phyloP scores from a whole-genome alignment of 345 rosid species.

The Gynandropsis gynandra region DNA sequence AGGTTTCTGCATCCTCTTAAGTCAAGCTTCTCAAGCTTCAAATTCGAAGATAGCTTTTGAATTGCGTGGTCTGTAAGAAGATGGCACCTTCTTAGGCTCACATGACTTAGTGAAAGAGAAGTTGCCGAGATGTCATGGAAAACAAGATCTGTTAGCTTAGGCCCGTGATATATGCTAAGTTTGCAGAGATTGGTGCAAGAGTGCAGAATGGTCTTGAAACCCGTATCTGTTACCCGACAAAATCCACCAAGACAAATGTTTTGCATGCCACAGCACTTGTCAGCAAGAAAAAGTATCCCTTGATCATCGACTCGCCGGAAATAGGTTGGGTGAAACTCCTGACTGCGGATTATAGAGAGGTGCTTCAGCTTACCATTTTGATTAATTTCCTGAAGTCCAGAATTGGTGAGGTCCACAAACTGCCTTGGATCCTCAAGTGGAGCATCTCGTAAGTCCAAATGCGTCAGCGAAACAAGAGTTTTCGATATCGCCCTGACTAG shows the following conservation, averaged over 20 bases:
- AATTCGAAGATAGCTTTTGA: conserved; percentile 47
- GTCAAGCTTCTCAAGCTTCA: conserved; percentile 54
- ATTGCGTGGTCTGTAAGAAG: conserved; percentile 69
- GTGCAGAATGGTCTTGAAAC: conserved; percentile 77
- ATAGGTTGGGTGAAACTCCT: conserved; percentile 56
- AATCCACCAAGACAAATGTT: conserved; percentile 85
- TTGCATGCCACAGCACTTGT: conserved; percentile 69
- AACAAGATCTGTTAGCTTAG: conserved; percentile 72
- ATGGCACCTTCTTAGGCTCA: conserved; percentile 78
- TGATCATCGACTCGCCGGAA: conserved; percentile 86
- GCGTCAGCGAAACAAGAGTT: conserved; percentile 50
- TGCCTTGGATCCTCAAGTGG: conserved; percentile 63
- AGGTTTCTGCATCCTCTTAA: conserved; percentile 70
- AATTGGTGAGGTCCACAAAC: conserved; percentile 68
- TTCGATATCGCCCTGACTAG: conserved; percentile 64
- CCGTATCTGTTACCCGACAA: conserved; percentile 81
- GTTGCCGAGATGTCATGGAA: conserved; percentile 89
- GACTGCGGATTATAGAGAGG: conserved; percentile 76
- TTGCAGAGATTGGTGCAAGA: conserved; percentile 70
- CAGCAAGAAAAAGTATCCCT: conserved; percentile 87
- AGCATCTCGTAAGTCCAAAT: conserved; percentile 85
- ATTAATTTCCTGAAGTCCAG: conserved; percentile 78
- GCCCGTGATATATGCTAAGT: conserved; percentile 68
- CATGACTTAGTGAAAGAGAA: conserved; percentile 62
- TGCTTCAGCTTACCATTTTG: conserved; percentile 66